These are phyloP conservation scores for Aspergillus versicolor DNA, from an alignment of 2,329 filamentous ascomycete species.

Conservation along the genomic window DNA sequence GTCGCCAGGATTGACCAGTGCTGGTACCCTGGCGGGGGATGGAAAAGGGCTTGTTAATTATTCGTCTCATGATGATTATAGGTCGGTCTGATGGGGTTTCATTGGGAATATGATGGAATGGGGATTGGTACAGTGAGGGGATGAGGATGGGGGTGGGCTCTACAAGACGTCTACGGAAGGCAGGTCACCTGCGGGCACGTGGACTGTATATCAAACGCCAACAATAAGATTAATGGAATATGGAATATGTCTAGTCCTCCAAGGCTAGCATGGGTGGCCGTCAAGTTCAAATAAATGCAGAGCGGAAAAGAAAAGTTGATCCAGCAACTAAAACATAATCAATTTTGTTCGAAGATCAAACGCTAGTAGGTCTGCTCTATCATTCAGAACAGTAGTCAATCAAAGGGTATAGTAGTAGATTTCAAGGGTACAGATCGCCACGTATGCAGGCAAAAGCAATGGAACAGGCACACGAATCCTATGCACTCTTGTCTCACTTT, in stretches of 20 bases:
- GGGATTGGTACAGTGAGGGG: neutral
- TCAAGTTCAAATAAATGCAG: neutral
- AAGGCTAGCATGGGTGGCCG: neutral
- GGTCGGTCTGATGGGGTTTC: neutral
- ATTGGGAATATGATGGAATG: neutral
- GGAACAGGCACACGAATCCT: constrained; percentile 11
- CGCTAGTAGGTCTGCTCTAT: neutral
- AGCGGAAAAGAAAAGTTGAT: neutral
- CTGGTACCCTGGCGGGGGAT: neutral
- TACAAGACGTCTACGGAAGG: neutral
- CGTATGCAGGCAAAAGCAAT: constrained; percentile 4
- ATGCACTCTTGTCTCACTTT: constrained; percentile 21
- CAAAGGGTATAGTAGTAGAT: constrained; percentile 7
- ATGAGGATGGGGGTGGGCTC: neutral
- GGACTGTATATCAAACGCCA: neutral
- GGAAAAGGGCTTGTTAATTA: neutral
- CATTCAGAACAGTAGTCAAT: neutral
- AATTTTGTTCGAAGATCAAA: neutral
- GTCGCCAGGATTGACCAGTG: neutral
- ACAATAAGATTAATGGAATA: neutral
- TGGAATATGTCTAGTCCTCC: neutral
- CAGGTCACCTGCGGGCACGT: constrained; percentile 8
- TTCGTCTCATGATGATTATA: neutral
- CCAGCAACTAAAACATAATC: constrained; percentile 5
- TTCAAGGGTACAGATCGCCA: neutral